Conservation (phyloP, 1,139 yeast genomes). For the Taphrina deformans region DNA sequence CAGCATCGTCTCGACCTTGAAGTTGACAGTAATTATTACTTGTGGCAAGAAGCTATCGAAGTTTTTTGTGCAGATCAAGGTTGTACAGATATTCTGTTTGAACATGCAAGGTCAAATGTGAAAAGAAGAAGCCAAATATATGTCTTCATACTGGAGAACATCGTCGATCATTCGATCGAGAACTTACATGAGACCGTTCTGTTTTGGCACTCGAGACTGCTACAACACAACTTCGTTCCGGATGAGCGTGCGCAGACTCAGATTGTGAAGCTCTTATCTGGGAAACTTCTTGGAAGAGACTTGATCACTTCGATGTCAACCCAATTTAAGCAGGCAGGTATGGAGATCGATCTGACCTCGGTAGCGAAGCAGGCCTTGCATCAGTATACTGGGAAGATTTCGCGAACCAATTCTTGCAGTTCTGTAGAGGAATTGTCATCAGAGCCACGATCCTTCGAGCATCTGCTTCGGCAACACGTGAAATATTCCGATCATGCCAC, state of each 20-base stretch:
- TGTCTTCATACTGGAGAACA: neutral
- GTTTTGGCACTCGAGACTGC: neutral
- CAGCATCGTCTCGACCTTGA: neutral
- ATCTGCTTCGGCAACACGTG: neutral
- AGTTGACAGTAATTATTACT: neutral
- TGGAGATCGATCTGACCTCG: neutral
- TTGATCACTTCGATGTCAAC: neutral
- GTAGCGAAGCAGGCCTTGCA: neutral
- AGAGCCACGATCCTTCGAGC: neutral
- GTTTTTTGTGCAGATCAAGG: neutral
- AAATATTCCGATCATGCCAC: neutral
- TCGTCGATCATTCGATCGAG: neutral
- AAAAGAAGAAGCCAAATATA: neutral
- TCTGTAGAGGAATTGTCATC: too few relatives aligned
- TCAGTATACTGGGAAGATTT: too few relatives aligned
- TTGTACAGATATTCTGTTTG: neutral
- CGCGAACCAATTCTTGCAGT: too few relatives aligned
- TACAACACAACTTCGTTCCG: neutral
- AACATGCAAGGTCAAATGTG: neutral
- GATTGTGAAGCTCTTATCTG: neutral
- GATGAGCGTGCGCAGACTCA: neutral
- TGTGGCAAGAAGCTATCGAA: neutral
- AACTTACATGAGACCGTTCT: neutral
- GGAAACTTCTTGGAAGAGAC: neutral
- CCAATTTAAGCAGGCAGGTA: neutral